Percentiles rank a stretch among this genome's conserved stretches.
Conservation (phyloP, 2,329 filamentous ascomycete genomes). For the Apiospora hydei region DNA sequence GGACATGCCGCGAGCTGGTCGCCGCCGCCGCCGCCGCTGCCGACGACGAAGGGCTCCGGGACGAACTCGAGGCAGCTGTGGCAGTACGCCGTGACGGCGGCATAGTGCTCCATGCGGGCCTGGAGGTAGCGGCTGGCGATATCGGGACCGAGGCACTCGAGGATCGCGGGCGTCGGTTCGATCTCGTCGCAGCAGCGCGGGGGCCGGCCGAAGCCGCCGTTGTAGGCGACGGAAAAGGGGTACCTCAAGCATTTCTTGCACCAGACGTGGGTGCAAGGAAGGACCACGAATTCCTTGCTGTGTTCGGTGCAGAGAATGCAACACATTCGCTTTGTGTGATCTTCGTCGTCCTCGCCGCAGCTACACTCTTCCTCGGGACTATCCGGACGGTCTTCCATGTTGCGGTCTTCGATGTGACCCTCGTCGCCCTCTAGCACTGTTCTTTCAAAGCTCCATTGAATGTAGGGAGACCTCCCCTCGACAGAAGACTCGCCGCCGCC, state of each 20-base stretch:
- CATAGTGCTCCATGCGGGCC: not conserved
- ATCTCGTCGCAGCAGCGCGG: not conserved
- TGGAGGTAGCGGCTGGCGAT: not conserved
- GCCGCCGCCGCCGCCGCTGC: not conserved
- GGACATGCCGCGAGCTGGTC: not conserved
- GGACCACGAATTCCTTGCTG: not conserved
- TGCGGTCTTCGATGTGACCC: no score
- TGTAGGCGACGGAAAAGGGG: not conserved
- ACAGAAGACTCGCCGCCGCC: no score
- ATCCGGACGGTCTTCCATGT: no score
- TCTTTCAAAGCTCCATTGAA: no score
- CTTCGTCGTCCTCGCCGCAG: no score
- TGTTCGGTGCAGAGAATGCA: no score
- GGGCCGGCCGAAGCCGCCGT: not conserved
- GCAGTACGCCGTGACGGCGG: not conserved
- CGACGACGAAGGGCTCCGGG: not conserved
- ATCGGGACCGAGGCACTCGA: not conserved
- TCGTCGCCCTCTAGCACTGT: no score
- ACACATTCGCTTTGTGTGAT: no score
- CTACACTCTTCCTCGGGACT: no score
- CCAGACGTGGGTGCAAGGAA: not conserved
- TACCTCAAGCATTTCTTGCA: not conserved
- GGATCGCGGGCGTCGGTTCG: not conserved
- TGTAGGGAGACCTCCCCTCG: no score
- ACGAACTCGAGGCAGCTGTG: not conserved